A percentile compares a stretch with the other conserved stretches of the same genome.
phyloP scores from a whole-genome alignment of 352 stramenopile genomes.

The Globisporangium polare region DNA sequence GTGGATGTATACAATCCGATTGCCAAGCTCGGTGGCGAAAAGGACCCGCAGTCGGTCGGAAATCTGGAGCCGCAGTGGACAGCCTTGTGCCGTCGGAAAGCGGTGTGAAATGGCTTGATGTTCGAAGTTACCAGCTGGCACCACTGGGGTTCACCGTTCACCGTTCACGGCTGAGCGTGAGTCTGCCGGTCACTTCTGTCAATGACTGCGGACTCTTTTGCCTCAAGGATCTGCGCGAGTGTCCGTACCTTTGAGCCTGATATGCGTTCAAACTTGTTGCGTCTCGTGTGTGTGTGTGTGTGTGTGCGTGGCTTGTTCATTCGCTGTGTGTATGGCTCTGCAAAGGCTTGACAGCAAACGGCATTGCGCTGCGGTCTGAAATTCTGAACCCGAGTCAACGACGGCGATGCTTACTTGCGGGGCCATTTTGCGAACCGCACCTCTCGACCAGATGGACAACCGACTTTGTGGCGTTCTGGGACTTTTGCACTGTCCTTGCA shows the following conservation, averaged over 20 bases:
- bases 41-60: neutral
- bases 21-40: neutral
- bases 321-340: neutral
- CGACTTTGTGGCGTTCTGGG: neutral
- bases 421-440: neutral
- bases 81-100: neutral
- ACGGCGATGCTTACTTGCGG: neutral
- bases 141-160: neutral
- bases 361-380: neutral
- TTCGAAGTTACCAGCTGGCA: conserved; percentile 8
- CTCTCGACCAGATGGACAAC: conserved; percentile 6
- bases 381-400: neutral
- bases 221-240: neutral
- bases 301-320: neutral
- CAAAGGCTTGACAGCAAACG: neutral
- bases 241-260: neutral
- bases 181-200: neutral
- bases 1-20: neutral
- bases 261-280: neutral
- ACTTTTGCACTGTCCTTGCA: neutral
- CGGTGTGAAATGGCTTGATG: conserved; percentile 11
- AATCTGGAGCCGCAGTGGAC: neutral
- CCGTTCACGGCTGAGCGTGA: neutral
- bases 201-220: neutral
- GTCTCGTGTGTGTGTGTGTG: neutral